Percentiles rank a stretch among this genome's conserved stretches.
Conservation (phyloP, 2,329 filamentous ascomycete species). For the Hymenotorrendiella dingleyae region DNA sequence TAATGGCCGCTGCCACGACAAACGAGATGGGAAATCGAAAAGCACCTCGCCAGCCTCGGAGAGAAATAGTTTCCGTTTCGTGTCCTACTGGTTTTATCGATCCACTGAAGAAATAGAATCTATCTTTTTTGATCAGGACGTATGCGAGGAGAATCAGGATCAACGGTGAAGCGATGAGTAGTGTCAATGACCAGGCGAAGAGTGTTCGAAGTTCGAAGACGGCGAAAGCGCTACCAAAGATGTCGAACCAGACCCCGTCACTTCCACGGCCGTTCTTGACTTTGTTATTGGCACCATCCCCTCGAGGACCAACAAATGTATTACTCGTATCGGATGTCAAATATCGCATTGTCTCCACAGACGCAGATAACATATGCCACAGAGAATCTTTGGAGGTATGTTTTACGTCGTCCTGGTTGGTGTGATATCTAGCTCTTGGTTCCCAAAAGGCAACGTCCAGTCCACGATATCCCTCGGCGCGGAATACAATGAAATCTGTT, state of each 20-base stretch:
- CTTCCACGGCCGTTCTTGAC: conserved; percentile 61
- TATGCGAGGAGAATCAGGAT: conserved; percentile 64
- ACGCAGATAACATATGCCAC: conserved; percentile 93
- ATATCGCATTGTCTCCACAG: conserved; percentile 66
- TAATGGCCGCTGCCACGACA: conserved; percentile 58
- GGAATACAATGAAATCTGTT: conserved; percentile 85
- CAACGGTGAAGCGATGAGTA: conserved; percentile 75
- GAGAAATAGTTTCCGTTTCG: conserved; percentile 52
- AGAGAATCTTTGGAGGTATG: conserved; percentile 68
- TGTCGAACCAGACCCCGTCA: conserved; percentile 85
- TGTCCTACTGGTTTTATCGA: conserved; percentile 50
- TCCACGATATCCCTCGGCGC: conserved; percentile 74
- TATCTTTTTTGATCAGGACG: conserved; percentile 64
- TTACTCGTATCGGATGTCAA: conserved; percentile 64
- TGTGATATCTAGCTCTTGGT: conserved; percentile 84
- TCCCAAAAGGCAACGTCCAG: conserved; percentile 89
- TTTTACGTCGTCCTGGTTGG: conserved; percentile 75
- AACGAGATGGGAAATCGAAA: conserved; percentile 79
- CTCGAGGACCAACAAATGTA: conserved; percentile 56
- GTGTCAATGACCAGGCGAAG: conserved; percentile 79
- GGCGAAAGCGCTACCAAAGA: conserved; percentile 75
- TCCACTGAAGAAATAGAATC: conserved; percentile 81
- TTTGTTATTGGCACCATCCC: conserved; percentile 51
- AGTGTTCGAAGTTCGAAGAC: conserved; percentile 75
- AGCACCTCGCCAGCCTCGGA: conserved; percentile 76